A percentile compares a stretch with the other conserved stretches of the same genome.
These are phyloP conservation scores for Penicillium cinerascens DNA, from an alignment of 495 filamentous ascomycete genomes.

Conservation along the genomic window DNA sequence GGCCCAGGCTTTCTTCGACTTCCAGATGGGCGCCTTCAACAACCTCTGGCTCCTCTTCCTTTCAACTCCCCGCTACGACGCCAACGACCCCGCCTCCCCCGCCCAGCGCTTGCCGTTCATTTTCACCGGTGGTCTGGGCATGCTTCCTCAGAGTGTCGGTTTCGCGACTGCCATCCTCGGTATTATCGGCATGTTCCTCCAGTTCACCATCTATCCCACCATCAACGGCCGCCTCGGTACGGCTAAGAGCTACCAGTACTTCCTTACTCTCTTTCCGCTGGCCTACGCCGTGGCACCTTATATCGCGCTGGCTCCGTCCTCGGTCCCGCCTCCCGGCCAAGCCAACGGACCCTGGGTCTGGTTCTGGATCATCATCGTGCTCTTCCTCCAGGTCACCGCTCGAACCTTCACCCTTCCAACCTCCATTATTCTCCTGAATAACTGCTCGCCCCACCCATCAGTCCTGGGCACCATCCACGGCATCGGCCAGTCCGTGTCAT, in stretches of 20 bases:
- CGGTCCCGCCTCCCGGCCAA: slow-evolving; percentile 53
- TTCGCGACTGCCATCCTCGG: slow-evolving; percentile 77
- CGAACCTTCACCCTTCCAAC: slow-evolving; percentile 81
- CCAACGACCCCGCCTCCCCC: slow-evolving; percentile 39
- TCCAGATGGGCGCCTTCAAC: slow-evolving; percentile 79
- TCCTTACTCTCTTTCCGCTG: slow-evolving; percentile 68
- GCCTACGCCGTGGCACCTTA: slow-evolving; percentile 71
- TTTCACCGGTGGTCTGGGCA: slow-evolving; percentile 79
- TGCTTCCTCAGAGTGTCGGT: slow-evolving; percentile 71
- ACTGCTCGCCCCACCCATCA: slow-evolving; percentile 75
- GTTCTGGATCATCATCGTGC: slow-evolving; percentile 61
- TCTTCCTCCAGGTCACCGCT: slow-evolving; percentile 70
- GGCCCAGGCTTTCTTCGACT: slow-evolving; percentile 66
- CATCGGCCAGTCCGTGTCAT: slow-evolving; percentile 69
- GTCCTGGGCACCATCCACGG: slow-evolving; percentile 83
- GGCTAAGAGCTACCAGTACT: slow-evolving; percentile 62
- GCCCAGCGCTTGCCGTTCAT: slow-evolving; percentile 55
- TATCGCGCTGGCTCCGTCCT: slow-evolving; percentile 64
- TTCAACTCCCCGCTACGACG: slow-evolving; percentile 68
- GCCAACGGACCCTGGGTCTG: slow-evolving; percentile 66
- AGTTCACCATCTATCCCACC: slow-evolving; percentile 71
- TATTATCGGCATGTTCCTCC: slow-evolving; percentile 69
- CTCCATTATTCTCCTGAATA: slow-evolving; percentile 76
- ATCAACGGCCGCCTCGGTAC: slow-evolving; percentile 67
- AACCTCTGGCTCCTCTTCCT: slow-evolving; percentile 83